phyloP scores from a whole-genome alignment of 1,284 basidiomycete genomes.

The Ustilago esculenta region DNA sequence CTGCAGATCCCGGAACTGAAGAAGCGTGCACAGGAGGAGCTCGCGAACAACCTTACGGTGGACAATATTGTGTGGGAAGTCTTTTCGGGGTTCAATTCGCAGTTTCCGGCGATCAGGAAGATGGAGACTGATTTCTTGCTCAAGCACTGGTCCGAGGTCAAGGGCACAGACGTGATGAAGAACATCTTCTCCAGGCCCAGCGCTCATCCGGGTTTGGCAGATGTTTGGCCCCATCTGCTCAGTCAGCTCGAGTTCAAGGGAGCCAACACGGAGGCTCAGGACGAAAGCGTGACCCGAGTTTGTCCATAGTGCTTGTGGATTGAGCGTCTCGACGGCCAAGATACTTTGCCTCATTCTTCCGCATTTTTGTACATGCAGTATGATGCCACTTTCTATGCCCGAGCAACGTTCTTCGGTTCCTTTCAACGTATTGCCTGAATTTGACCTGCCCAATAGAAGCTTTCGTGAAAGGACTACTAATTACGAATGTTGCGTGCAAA shows the following conservation, averaged over 20 bases:
- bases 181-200: constrained; percentile 71
- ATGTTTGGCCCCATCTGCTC: constrained; percentile 57
- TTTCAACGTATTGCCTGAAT: too few species aligned
- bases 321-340: too few species aligned
- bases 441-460: too few species aligned
- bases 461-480: too few species aligned
- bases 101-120: constrained; percentile 83
- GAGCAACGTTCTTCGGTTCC: too few species aligned
- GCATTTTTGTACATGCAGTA: background rate
- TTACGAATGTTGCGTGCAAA: too few species aligned
- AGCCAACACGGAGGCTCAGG: background rate
- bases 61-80: constrained; percentile 85
- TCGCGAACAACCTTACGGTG: constrained; percentile 77
- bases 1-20: constrained; percentile 77
- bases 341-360: too few species aligned
- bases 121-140: constrained; percentile 60
- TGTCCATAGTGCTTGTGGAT: too few species aligned
- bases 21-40: constrained; percentile 79
- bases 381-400: too few species aligned
- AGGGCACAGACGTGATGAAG: constrained; percentile 80
- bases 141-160: constrained; percentile 80
- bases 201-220: constrained; percentile 58
- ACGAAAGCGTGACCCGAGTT: background rate
- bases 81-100: constrained; percentile 83
- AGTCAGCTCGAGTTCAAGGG: constrained; percentile 54